Evolutionary conservation across 1,284 basidiomycete species (phyloP).

Genomic region (Ceratobasidium sp.): DNA sequence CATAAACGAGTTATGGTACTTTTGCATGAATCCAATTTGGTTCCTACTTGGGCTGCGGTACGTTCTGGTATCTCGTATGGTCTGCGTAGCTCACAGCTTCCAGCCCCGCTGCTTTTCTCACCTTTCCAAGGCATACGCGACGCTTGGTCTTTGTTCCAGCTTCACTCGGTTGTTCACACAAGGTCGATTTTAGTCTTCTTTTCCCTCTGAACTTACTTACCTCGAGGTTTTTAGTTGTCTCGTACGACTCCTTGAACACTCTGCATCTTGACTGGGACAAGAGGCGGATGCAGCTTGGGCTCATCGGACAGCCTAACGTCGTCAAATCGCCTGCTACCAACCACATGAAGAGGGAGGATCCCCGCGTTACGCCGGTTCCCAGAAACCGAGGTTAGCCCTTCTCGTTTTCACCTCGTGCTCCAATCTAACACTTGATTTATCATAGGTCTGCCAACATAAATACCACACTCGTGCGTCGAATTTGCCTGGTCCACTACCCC

Average conservation of each 20-base stretch:
- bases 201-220: neutral
- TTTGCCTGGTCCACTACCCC: conserved; percentile 99
- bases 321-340: conserved; percentile 99
- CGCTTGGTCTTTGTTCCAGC: conserved; percentile 98
- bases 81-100: conserved; percentile 15
- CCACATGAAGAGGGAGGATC: conserved; percentile 97
- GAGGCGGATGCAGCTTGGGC: conserved; percentile 98
- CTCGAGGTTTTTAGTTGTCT: conserved; percentile 75
- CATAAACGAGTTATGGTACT: conserved; percentile 98
- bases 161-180: conserved; percentile 92
- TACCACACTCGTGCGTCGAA: conserved; percentile 95
- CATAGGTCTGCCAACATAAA: conserved; percentile 97
- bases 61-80: conserved; percentile 58
- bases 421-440: conserved; percentile 42
- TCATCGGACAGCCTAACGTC: conserved; percentile 98
- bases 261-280: conserved; percentile 97
- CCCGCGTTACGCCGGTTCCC: conserved; percentile 97
- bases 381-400: conserved; percentile 86
- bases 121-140: conserved; percentile 93
- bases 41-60: conserved; percentile 99
- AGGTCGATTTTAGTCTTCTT: neutral
- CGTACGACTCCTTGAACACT: conserved; percentile 96
- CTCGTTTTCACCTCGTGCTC: conserved; percentile 7
- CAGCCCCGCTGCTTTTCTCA: conserved; percentile 99
- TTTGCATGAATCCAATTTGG: conserved; percentile 98